Evolutionary conservation across 2,329 filamentous ascomycete genomes (phyloP).

Genomic region (Amphichorda felina): DNA sequence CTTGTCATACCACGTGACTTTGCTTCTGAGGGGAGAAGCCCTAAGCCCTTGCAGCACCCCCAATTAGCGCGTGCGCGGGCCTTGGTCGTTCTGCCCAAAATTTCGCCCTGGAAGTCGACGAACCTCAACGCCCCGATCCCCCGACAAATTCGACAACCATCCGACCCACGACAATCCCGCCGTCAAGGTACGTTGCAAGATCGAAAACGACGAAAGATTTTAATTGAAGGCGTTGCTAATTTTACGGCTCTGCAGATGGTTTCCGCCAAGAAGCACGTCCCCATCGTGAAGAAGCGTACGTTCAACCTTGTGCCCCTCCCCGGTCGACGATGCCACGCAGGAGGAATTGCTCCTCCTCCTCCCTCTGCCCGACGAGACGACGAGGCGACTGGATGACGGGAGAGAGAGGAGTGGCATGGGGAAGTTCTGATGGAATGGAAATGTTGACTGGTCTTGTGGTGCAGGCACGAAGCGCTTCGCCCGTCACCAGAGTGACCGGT

Average conservation of each 20-base stretch:
- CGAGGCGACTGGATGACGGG: too few relatives aligned
- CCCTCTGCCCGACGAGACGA: too few relatives aligned
- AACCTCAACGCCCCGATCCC: slow-evolving; percentile 16
- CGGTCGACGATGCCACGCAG: slow-evolving; percentile 3
- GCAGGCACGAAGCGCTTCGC: slow-evolving; percentile 88
- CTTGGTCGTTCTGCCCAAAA: slow-evolving; percentile 12
- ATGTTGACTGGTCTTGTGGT: slow-evolving; percentile 25
- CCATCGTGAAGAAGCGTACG: slow-evolving; percentile 99
- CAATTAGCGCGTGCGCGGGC: background rate
- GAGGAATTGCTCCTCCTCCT: slow-evolving; percentile 3
- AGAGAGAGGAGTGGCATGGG: too few relatives aligned
- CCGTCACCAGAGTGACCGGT: slow-evolving; percentile 95
- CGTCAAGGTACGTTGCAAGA: slow-evolving; percentile 25
- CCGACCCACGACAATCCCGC: slow-evolving; percentile 21
- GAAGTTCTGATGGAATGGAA: background rate
- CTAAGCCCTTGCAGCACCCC: slow-evolving; percentile 14
- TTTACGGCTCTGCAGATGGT: slow-evolving; percentile 58
- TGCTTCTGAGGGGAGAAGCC: slow-evolving; percentile 17
- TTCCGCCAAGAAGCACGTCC: slow-evolving; percentile 97
- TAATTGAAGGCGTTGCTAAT: slow-evolving; percentile 9
- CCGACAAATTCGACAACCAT: slow-evolving; percentile 18
- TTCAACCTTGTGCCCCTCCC: slow-evolving; percentile 20
- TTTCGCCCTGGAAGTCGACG: slow-evolving; percentile 14
- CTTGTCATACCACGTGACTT: background rate
- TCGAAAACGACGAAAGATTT: background rate